Conservation (phyloP, 345 rosid species). For the Heritiera littoralis region DNA sequence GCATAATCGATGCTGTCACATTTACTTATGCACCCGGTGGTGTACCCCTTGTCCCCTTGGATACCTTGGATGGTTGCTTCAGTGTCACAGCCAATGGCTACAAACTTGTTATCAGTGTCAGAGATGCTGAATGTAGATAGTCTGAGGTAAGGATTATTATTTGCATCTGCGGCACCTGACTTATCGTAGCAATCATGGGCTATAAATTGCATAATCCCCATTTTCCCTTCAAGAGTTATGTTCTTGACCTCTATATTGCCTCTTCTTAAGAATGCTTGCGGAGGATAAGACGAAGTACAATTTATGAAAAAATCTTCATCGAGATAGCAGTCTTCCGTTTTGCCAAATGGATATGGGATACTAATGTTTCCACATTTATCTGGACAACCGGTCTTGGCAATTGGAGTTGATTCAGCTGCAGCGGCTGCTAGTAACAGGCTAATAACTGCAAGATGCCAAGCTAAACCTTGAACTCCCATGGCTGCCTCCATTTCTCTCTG, state of each 20-base stretch:
- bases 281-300: background rate
- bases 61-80: background rate
- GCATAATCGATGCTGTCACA: too few relatives aligned
- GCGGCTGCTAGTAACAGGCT: background rate
- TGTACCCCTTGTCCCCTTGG: too few relatives aligned
- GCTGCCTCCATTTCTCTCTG: background rate
- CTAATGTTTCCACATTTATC: conserved; percentile 20
- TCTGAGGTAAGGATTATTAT: background rate
- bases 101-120: background rate
- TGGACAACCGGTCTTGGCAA: background rate
- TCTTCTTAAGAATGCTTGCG: conserved; percentile 5
- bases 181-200: conserved; percentile 16
- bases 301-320: background rate
- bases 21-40: too few relatives aligned
- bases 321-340: background rate
- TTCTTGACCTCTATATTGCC: background rate
- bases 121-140: background rate
- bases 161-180: background rate
- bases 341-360: conserved; percentile 12
- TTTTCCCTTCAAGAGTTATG: conserved; percentile 7
- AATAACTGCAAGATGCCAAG: background rate
- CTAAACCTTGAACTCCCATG: background rate
- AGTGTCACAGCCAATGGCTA: conserved; percentile 23
- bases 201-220: conserved; percentile 9
- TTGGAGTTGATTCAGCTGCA: background rate